A percentile compares a stretch with the other conserved stretches of the same genome.
Conservation (phyloP, 305 asterid genomes). For the Andrographis paniculata region DNA sequence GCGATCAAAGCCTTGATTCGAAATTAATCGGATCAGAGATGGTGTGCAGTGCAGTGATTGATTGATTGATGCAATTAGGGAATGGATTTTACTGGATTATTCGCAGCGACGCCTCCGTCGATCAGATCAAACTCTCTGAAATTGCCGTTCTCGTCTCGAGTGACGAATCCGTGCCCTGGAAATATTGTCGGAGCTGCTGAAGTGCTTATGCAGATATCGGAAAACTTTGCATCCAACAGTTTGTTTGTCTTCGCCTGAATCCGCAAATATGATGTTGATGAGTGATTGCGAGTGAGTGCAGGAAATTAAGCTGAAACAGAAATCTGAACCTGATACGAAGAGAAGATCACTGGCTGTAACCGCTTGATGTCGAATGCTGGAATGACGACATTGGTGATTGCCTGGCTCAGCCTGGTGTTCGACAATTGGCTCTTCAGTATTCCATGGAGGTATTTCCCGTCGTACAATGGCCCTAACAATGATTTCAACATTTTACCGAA, state of each 20-base stretch:
- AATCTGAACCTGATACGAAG: constrained; percentile 40
- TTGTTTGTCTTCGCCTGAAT: constrained; percentile 34
- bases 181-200: constrained; percentile 67
- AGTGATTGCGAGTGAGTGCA: too few relatives aligned
- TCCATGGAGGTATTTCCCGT: constrained; percentile 29
- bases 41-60: too few relatives aligned
- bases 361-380: constrained; percentile 41
- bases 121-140: constrained; percentile 33
- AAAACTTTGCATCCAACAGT: constrained; percentile 34
- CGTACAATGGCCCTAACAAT: constrained; percentile 30
- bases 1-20: constrained; percentile 39
- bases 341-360: constrained; percentile 39
- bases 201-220: constrained; percentile 62
- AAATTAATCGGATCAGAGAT: background rate
- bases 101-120: constrained; percentile 69
- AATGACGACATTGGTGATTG: constrained; percentile 32
- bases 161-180: constrained; percentile 44
- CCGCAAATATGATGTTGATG: too few relatives aligned
- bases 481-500: constrained; percentile 22
- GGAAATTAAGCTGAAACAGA: too few relatives aligned
- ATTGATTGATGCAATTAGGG: too few relatives aligned
- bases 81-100: constrained; percentile 43
- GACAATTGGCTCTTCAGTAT: constrained; percentile 20
- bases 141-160: constrained; percentile 22
- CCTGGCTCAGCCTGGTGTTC: constrained; percentile 21